A percentile compares a stretch with the other conserved stretches of the same genome.
phyloP scores from a whole-genome alignment of 2,329 filamentous ascomycete species.

The Aspergillus neoniger region DNA sequence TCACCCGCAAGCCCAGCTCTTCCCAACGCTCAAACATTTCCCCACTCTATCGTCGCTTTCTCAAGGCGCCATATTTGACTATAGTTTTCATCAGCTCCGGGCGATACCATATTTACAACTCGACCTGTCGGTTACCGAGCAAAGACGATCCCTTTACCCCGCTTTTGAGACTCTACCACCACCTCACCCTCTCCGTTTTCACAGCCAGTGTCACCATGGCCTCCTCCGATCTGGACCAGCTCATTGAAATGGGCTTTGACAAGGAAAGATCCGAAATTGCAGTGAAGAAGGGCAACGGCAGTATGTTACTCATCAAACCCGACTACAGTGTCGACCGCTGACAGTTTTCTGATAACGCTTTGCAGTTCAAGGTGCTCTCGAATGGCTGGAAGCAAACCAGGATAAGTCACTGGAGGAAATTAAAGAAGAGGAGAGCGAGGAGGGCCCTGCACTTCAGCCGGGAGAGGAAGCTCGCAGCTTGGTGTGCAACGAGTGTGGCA shows the following conservation, averaged over 20 bases:
- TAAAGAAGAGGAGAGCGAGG: slow-evolving; percentile 56
- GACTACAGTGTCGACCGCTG: slow-evolving; percentile 11
- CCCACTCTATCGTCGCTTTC: background rate
- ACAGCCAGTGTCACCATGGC: slow-evolving; percentile 31
- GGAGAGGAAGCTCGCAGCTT: slow-evolving; percentile 76
- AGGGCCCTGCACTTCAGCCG: slow-evolving; percentile 67
- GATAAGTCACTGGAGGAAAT: slow-evolving; percentile 85
- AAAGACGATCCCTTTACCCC: slow-evolving; percentile 1
- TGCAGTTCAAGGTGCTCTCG: slow-evolving; percentile 80
- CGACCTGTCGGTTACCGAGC: background rate
- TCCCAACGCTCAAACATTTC: slow-evolving; percentile 2
- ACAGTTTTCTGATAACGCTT: slow-evolving; percentile 7
- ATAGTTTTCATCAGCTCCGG: background rate
- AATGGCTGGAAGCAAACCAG: slow-evolving; percentile 92
- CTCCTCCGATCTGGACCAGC: slow-evolving; percentile 59
- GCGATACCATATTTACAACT: background rate
- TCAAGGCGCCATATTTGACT: no score
- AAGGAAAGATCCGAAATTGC: slow-evolving; percentile 78
- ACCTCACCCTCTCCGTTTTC: background rate
- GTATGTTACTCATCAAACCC: slow-evolving; percentile 55
- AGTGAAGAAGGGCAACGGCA: slow-evolving; percentile 76
- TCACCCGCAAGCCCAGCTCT: slow-evolving; percentile 30
- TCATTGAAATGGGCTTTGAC: slow-evolving; percentile 76
- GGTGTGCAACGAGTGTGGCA: slow-evolving; percentile 92
- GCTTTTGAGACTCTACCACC: background rate